Conservation (phyloP, 148 eudicot species). For the Polygonum aviculare region DNA sequence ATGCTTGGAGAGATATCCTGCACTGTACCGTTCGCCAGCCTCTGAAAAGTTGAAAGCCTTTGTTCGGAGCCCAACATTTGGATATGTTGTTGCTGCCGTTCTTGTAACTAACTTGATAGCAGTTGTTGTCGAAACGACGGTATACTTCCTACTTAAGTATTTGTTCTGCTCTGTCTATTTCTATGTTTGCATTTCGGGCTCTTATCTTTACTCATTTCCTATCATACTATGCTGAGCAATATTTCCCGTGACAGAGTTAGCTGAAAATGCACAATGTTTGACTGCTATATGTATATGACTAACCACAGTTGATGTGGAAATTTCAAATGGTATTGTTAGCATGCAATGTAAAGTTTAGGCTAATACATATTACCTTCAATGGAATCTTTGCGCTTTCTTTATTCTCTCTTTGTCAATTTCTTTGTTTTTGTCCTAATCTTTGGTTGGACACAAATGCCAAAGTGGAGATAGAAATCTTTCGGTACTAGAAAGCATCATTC, state of each 20-base stretch:
- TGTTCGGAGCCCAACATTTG: constrained; percentile 59
- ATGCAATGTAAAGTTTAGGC: background rate
- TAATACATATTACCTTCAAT: background rate
- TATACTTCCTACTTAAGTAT: constrained; percentile 20
- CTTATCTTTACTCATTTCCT: background rate
- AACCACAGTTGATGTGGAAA: background rate
- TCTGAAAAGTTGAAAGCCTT: constrained; percentile 59
- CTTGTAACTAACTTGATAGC: constrained; percentile 72
- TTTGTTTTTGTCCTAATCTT: background rate
- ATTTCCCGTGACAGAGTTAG: background rate
- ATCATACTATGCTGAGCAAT: background rate
- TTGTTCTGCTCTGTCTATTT: background rate
- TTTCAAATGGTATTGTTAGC: background rate
- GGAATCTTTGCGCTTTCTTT: background rate
- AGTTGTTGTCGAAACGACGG: constrained; percentile 88
- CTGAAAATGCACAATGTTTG: background rate
- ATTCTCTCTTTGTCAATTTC: background rate
- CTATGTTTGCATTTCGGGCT: background rate
- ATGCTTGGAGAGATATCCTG: constrained; percentile 43
- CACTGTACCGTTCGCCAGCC: constrained; percentile 44
- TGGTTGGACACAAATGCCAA: background rate
- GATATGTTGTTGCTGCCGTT: constrained; percentile 45
- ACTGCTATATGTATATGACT: background rate
- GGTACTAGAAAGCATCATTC: background rate
- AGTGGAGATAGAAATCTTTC: background rate